Evolutionary conservation across 2,329 filamentous ascomycete genomes (phyloP).

Genomic region (Colletotrichum sp.): DNA sequence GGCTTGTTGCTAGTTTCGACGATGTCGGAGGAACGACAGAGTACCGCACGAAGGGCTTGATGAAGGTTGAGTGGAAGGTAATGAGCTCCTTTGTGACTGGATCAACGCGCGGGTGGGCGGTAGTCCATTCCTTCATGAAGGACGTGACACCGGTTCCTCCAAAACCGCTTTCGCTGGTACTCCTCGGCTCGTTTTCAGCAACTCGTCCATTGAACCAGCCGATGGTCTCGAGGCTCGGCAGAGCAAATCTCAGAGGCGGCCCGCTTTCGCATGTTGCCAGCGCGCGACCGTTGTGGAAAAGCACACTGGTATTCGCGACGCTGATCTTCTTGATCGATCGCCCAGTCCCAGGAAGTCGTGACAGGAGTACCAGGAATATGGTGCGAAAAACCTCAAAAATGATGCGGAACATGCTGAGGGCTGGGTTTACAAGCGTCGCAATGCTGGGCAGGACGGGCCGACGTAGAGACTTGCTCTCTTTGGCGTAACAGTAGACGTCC

Average conservation of each 20-base stretch:
- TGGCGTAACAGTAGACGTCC: conserved; percentile 64
- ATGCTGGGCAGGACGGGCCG: conserved; percentile 71
- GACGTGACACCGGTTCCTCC: conserved; percentile 60
- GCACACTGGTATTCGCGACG: conserved; percentile 70
- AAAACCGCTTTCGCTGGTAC: conserved; percentile 41
- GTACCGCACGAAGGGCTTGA: conserved; percentile 71
- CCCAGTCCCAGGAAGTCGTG: conserved; percentile 59
- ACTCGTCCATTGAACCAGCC: conserved; percentile 71
- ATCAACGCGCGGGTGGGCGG: conserved; percentile 72
- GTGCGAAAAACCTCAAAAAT: conserved; percentile 59
- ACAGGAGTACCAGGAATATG: conserved; percentile 61
- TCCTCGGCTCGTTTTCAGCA: conserved; percentile 54
- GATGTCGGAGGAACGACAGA: conserved; percentile 44
- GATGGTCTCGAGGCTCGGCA: conserved; percentile 70
- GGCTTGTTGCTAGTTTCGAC: background rate
- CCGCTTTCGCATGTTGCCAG: conserved; percentile 75
- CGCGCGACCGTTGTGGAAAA: conserved; percentile 72
- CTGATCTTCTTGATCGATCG: conserved; percentile 69
- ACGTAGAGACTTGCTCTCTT: conserved; percentile 48
- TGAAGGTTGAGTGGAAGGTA: conserved; percentile 70
- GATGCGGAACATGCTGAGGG: conserved; percentile 55
- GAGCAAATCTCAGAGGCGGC: conserved; percentile 67
- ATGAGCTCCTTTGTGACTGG: conserved; percentile 68
- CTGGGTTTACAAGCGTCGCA: conserved; percentile 66
- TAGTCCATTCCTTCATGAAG: conserved; percentile 75